Evolutionary conservation across 768 basidiomycete genomes (phyloP).

Genomic region (Suillus weaverae): DNA sequence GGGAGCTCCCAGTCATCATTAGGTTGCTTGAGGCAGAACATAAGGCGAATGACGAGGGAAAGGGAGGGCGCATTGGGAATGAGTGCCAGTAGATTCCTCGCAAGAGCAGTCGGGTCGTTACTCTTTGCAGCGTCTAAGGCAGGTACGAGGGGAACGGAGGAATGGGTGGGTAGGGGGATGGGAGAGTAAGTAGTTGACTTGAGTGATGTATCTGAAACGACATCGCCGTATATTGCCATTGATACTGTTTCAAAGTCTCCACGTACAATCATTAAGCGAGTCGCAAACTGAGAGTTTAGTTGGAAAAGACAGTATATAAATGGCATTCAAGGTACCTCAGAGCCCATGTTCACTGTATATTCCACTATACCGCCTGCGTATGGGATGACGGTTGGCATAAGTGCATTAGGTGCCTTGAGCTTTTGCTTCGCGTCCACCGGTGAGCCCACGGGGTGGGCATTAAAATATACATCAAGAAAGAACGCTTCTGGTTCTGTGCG

Average conservation of each 20-base stretch:
- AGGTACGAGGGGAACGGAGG: conserved; percentile 42
- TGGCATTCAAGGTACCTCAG: conserved; percentile 45
- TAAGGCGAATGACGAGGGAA: conserved; percentile 63
- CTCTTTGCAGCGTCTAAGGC: conserved; percentile 61
- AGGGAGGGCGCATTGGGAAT: conserved; percentile 65
- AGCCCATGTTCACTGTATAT: conserved; percentile 68
- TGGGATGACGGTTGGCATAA: conserved; percentile 69
- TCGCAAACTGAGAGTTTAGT: conserved; percentile 52
- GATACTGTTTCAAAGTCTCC: conserved; percentile 71
- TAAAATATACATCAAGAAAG: conserved; percentile 74
- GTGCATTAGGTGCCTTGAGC: conserved; percentile 65
- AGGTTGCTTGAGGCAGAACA: conserved; percentile 78
- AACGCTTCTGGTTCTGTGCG: conserved; percentile 73
- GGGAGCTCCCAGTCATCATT: conserved; percentile 80
- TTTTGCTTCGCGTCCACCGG: conserved; percentile 53
- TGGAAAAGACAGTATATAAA: not conserved
- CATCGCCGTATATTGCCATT: conserved; percentile 58
- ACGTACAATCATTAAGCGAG: conserved; percentile 78
- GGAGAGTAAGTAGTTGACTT: conserved; percentile 44
- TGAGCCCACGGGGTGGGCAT: conserved; percentile 54
- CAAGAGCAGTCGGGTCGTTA: conserved; percentile 59
- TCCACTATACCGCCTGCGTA: conserved; percentile 70
- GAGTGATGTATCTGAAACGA: conserved; percentile 45
- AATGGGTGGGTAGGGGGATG: conserved; percentile 35
- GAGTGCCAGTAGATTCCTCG: conserved; percentile 58